A percentile compares a stretch with the other conserved stretches of the same genome.
These are phyloP conservation scores for Naematelia encephala DNA, from an alignment of 768 basidiomycete species.

Conservation along the genomic window DNA sequence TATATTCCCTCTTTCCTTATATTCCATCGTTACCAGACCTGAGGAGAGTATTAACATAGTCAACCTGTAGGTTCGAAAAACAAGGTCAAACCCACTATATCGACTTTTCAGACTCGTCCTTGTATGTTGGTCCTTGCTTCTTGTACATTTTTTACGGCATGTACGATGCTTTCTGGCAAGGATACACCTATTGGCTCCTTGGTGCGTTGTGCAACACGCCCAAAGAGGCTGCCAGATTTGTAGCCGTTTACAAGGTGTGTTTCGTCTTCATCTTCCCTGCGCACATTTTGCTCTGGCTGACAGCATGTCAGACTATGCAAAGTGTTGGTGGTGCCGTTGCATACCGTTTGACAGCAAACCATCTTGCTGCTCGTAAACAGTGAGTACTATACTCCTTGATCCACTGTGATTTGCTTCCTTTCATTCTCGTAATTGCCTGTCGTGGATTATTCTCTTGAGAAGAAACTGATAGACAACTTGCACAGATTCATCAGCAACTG, in stretches of 20 bases:
- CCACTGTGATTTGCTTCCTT: no score
- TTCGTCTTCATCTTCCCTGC: not conserved
- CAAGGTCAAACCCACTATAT: no score
- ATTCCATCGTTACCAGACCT: no score
- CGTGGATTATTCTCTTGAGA: not conserved
- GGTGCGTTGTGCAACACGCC: constrained; percentile 13
- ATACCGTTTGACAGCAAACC: constrained; percentile 6
- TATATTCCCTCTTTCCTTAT: no score
- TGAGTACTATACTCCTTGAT: not conserved
- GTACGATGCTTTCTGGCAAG: constrained; percentile 15
- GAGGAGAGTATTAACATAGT: no score
- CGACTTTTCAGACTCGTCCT: constrained; percentile 4
- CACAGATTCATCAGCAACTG: constrained; percentile 9
- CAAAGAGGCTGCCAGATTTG: constrained; percentile 6
- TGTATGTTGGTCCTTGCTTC: constrained; percentile 9
- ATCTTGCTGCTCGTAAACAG: constrained; percentile 6
- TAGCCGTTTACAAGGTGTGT: constrained; percentile 18
- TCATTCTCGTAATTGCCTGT: not conserved
- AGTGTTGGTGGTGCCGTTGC: constrained; percentile 10
- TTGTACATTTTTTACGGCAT: constrained; percentile 18
- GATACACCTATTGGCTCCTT: constrained; percentile 11
- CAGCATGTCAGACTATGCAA: no score
- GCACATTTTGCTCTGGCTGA: not conserved
- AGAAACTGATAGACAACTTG: not conserved
- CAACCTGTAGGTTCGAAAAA: not conserved